These are phyloP conservation scores for Fusarium torreyae DNA, from an alignment of 2,329 filamentous ascomycete genomes.

Conservation along the genomic window DNA sequence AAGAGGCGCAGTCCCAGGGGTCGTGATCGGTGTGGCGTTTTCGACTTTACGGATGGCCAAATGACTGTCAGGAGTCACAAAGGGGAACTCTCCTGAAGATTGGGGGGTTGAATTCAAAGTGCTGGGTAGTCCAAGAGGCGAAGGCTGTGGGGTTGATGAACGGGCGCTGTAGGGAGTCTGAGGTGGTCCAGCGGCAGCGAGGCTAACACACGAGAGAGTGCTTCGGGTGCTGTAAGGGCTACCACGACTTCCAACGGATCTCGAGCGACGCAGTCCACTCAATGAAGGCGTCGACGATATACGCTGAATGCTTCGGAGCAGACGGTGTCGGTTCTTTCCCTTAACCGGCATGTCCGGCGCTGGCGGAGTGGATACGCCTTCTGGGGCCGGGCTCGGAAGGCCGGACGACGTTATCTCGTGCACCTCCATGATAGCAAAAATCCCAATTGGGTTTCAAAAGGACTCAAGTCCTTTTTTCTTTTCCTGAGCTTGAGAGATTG, in stretches of 20 bases:
- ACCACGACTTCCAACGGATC: slow-evolving; percentile 78
- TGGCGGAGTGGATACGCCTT: slow-evolving; percentile 47
- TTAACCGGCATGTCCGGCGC: slow-evolving; percentile 60
- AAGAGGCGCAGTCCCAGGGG: slow-evolving; percentile 69
- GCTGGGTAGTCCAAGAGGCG: slow-evolving; percentile 57
- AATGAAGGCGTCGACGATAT: slow-evolving; percentile 87
- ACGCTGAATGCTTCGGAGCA: slow-evolving; percentile 82
- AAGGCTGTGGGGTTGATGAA: slow-evolving; percentile 57
- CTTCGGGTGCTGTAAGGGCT: slow-evolving; percentile 75
- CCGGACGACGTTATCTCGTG: slow-evolving; percentile 46
- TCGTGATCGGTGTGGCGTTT: slow-evolving; percentile 59
- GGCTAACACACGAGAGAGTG: slow-evolving; percentile 69
- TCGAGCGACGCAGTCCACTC: slow-evolving; percentile 72
- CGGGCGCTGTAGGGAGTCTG: slow-evolving; percentile 48
- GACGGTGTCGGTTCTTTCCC: slow-evolving; percentile 76
- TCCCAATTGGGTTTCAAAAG: slow-evolving; percentile 1
- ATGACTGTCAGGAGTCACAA: slow-evolving; percentile 62
- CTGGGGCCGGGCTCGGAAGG: slow-evolving; percentile 48
- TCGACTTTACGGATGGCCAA: slow-evolving; percentile 70
- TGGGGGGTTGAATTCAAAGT: slow-evolving; percentile 58
- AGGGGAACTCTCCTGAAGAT: slow-evolving; percentile 59
- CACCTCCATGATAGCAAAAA: slow-evolving; percentile 43
- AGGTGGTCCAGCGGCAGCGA: slow-evolving; percentile 59
- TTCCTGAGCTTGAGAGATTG: background rate
- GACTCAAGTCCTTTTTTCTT: background rate